phyloP scores from a whole-genome alignment of 2,329 filamentous ascomycete genomes.

The Stylonectria norvegica region DNA sequence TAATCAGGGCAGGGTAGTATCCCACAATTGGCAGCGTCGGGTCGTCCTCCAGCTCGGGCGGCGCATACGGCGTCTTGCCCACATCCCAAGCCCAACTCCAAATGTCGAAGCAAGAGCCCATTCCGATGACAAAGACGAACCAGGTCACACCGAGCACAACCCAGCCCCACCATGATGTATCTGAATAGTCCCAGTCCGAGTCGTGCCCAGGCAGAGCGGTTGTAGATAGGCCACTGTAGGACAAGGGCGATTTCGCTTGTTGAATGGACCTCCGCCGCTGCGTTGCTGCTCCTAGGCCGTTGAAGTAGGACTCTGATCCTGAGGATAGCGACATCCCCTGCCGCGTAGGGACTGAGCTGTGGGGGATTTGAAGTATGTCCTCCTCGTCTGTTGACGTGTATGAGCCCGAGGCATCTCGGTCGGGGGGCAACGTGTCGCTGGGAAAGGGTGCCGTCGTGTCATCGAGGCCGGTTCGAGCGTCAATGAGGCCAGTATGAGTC shows the following conservation, averaged over 20 bases:
- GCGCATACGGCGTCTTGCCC: conserved; percentile 90
- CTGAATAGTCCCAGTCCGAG: conserved; percentile 79
- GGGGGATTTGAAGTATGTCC: conserved; percentile 65
- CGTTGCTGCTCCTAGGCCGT: conserved; percentile 37
- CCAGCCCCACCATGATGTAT: conserved; percentile 99
- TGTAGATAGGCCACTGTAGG: conserved; percentile 50
- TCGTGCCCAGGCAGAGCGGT: conserved; percentile 47
- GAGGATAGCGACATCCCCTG: conserved; percentile 48
- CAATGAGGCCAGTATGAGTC: conserved; percentile 29
- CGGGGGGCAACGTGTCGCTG: conserved; percentile 14
- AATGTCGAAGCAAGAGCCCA: conserved; percentile 90
- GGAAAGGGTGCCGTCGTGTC: conserved; percentile 11
- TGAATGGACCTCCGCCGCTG: conserved; percentile 47
- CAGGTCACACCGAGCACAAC: conserved; percentile 86
- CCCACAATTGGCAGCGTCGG: conserved; percentile 91
- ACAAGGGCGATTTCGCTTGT: conserved; percentile 58
- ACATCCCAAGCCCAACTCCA: conserved; percentile 99
- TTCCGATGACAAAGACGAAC: conserved; percentile 93
- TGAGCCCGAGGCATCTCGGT: conserved; percentile 20
- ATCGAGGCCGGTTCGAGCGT: conserved; percentile 12
- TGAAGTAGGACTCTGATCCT: conserved; percentile 62
- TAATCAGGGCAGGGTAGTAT: conserved; percentile 93
- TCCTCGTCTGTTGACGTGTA: conserved; percentile 76
- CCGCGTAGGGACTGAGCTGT: conserved; percentile 42
- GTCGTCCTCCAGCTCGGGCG: conserved; percentile 92